Evolutionary conservation across 2,329 filamentous ascomycete genomes (phyloP), one percentile per base, ranked within the genome.

Genomic region (Exophiala sideris): DNA sequence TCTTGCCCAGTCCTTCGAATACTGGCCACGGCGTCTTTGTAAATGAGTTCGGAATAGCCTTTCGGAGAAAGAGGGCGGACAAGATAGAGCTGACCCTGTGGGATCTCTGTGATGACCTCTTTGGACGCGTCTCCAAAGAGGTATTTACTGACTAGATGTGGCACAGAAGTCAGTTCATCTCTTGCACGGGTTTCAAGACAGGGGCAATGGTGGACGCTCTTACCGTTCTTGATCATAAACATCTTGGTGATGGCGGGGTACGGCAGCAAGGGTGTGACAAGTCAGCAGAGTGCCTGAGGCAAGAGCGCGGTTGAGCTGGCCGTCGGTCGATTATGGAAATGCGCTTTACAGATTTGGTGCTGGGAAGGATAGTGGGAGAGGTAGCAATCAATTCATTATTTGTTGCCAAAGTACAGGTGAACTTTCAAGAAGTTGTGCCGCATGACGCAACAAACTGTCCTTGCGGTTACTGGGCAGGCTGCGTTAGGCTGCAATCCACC

Each of bases 1-100:
- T 97, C 91, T 70, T 96, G 91, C 16, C 89, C 91, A 12, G 94
- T 97, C 60, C 89, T 85, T 61, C 95, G 87, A 67, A 99, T 95
- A 60, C 87, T 90, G 49, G 92, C 90, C 44, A 90, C 88, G 36
- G 91, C 88, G 84, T 99, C 94, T 73, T 94, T 96, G 80, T 96
- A 99, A 73, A 99, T 95, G 69, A 97, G 90, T 73, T 99, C 94
- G 1, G 92, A 96, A 71, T 96, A 97, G 62, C 94, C 94, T 72
- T 99, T 99, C 53, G 92, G 91, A 6, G 92, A 97, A 46, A 90
- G 83, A 9, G 94, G 94, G 65, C 94, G 89, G 65, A 99, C 94
- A 63, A 99, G 87, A 73, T 96, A 99, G 41, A 99, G 89, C 73
- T 97, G 91, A 68, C 94, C 94, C 72, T 97, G 91, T 12, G 91